Evolutionary conservation across 169 alveolate species (phyloP).

Genomic region (Toxoplasma gondii): DNA sequence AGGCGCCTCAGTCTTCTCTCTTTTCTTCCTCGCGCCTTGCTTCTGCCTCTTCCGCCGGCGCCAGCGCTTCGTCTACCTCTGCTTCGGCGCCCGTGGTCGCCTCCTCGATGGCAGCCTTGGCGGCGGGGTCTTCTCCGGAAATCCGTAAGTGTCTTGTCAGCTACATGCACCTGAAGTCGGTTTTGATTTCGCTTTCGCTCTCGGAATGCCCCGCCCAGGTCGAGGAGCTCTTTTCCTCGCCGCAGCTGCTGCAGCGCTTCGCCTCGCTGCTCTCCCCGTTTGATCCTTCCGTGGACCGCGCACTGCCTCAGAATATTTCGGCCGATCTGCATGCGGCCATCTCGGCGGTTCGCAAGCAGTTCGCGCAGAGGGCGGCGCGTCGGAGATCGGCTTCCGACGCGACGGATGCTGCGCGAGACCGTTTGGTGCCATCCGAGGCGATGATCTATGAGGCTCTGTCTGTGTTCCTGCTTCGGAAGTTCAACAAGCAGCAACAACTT

Average conservation of each 20-base stretch:
- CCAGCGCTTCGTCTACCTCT: not conserved
- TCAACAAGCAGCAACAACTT: conserved; percentile 67
- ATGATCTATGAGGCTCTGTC: conserved; percentile 55
- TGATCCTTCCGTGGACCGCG: conserved; percentile 58
- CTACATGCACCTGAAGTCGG: conserved; percentile 52
- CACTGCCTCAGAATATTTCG: conserved; percentile 56
- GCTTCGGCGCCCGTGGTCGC: not conserved
- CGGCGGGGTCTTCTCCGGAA: conserved; percentile 33
- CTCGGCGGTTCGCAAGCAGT: not conserved
- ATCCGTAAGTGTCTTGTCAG: conserved; percentile 60
- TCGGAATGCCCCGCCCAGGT: conserved; percentile 31
- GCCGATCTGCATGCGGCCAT: conserved; percentile 32
- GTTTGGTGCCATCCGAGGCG: conserved; percentile 52
- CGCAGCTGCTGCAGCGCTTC: conserved; percentile 53
- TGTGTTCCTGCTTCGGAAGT: conserved; percentile 51
- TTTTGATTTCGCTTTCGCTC: conserved; percentile 33
- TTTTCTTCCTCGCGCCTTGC: not conserved
- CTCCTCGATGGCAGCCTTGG: not conserved
- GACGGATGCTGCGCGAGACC: not conserved
- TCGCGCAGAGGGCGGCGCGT: conserved; percentile 29
- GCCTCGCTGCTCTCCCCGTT: conserved; percentile 48
- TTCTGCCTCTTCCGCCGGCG: not conserved
- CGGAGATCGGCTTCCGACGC: not conserved
- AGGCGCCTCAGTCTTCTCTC: not conserved
- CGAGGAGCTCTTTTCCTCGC: conserved; percentile 2